phyloP scores from a whole-genome alignment of 2,329 filamentous ascomycete genomes.

The Cadophora gregata region DNA sequence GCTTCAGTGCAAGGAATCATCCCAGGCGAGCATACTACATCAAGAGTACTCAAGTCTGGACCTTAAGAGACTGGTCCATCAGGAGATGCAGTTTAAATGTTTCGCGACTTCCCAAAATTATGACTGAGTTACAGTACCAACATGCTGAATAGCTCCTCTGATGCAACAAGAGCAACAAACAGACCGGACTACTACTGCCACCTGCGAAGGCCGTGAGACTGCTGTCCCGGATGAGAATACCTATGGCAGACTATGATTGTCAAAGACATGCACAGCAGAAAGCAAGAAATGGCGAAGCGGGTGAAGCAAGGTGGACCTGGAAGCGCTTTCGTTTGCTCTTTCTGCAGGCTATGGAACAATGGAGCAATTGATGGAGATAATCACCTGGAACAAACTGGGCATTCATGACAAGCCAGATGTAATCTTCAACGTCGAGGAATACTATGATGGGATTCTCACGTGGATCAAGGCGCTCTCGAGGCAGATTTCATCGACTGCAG shows the following conservation, averaged over 20 bases:
- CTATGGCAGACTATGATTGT: background rate
- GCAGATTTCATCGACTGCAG: background rate
- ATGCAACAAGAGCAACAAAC: background rate
- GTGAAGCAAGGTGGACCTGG: background rate
- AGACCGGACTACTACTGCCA: background rate
- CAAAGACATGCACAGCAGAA: background rate
- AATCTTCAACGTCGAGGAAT: background rate
- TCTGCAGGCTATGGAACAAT: background rate
- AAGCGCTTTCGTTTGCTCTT: background rate
- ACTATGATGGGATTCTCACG: background rate
- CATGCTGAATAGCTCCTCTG: background rate
- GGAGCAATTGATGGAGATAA: background rate
- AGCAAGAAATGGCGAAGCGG: background rate
- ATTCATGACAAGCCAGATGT: conserved; percentile 6
- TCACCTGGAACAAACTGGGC: background rate
- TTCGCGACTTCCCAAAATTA: background rate
- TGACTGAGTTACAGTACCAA: background rate
- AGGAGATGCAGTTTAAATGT: background rate
- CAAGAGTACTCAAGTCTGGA: background rate
- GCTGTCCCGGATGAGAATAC: background rate
- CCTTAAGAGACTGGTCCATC: background rate
- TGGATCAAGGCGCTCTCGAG: background rate
- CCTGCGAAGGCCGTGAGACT: background rate
- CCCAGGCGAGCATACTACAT: background rate
- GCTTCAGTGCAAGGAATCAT: background rate